A percentile compares a stretch with the other conserved stretches of the same genome.
Conservation (phyloP, 2,329 filamentous ascomycete genomes). For the Tolypocladium paradoxum region DNA sequence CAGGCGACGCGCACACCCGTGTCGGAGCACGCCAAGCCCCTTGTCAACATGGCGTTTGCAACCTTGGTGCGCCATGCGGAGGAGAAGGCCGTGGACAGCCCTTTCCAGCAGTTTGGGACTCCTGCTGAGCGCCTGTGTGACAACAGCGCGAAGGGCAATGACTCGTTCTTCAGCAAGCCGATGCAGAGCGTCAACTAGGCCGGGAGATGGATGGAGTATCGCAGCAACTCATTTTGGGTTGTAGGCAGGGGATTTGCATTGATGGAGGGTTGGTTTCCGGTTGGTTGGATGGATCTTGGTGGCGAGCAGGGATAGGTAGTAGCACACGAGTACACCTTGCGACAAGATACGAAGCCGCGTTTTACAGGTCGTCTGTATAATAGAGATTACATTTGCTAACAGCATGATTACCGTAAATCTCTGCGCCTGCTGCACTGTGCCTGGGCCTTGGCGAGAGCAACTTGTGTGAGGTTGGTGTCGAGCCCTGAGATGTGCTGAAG, state of each 20-base stretch:
- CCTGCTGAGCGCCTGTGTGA: not conserved
- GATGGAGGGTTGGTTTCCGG: conserved; percentile 1
- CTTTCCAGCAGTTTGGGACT: conserved; percentile 1
- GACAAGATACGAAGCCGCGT: conserved; percentile 1
- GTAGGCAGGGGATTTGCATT: not conserved
- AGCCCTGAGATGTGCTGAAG: too few relatives aligned
- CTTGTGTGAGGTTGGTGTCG: not conserved
- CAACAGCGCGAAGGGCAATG: not conserved
- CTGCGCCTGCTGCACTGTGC: not conserved
- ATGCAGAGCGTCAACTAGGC: not conserved
- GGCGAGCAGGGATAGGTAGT: not conserved
- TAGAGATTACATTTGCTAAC: not conserved
- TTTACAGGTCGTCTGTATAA: not conserved
- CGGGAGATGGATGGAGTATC: not conserved
- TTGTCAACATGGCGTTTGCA: conserved; percentile 30
- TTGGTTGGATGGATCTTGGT: conserved; percentile 4
- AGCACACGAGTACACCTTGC: conserved; percentile 1
- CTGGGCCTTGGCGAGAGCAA: too few relatives aligned
- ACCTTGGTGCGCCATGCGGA: conserved; percentile 11
- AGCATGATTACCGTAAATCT: not conserved
- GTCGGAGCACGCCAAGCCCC: conserved; percentile 27
- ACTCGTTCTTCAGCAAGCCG: not conserved
- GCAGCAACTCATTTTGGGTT: not conserved
- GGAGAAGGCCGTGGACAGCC: not conserved
- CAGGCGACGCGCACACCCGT: conserved; percentile 27